Evolutionary conservation across 331 rosid genomes (phyloP).

Genomic region (Cucumis variabilis): DNA sequence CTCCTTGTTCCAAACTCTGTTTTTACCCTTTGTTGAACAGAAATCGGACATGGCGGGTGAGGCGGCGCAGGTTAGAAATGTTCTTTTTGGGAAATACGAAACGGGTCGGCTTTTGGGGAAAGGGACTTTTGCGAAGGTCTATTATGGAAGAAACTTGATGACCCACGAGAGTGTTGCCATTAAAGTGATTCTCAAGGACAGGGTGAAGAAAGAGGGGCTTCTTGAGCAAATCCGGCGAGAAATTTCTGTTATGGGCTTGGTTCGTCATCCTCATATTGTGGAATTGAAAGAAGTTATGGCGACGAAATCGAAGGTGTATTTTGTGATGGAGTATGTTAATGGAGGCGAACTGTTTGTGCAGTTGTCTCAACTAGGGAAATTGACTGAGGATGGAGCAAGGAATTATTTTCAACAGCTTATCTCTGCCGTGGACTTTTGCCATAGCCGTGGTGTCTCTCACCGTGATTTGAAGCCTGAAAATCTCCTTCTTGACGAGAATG

Average conservation of each 20-base stretch:
- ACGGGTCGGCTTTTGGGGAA: constrained; percentile 75
- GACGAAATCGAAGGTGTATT: constrained; percentile 66
- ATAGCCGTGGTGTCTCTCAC: constrained; percentile 79
- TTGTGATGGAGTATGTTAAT: constrained; percentile 70
- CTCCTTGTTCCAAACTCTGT: neutral
- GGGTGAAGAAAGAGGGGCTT: constrained; percentile 60
- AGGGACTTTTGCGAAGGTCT: constrained; percentile 86
- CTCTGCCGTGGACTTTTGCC: constrained; percentile 77
- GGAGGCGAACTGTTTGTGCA: constrained; percentile 76
- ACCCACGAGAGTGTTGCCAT: constrained; percentile 72
- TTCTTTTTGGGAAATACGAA: constrained; percentile 71
- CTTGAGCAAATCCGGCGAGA: constrained; percentile 80
- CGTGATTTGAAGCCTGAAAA: constrained; percentile 89
- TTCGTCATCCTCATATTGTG: constrained; percentile 75
- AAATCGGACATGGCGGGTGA: constrained; percentile 6
- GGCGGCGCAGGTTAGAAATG: constrained; percentile 26
- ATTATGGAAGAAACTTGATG: constrained; percentile 49
- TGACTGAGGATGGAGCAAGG: constrained; percentile 63
- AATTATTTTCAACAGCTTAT: constrained; percentile 74
- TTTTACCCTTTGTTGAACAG: neutral
- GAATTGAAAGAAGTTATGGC: constrained; percentile 92
- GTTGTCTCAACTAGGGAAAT: constrained; percentile 56
- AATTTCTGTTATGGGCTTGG: constrained; percentile 77
- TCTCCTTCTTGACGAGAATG: constrained; percentile 68
- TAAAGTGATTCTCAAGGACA: constrained; percentile 69